phyloP scores from a whole-genome alignment of 2,329 filamentous ascomycete genomes.

The Alternaria atra region DNA sequence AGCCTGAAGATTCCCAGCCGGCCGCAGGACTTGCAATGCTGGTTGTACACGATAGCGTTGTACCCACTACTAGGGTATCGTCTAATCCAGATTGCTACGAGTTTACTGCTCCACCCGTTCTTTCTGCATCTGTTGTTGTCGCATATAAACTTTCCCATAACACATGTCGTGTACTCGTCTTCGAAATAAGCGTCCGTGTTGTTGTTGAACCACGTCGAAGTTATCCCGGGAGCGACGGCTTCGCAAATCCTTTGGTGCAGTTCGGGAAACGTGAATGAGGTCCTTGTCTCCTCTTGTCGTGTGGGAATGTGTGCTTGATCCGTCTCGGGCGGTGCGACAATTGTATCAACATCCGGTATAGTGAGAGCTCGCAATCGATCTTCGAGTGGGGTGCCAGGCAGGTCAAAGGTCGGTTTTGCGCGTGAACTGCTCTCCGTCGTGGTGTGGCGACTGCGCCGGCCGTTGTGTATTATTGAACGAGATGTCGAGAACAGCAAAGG shows the following conservation, averaged over 20 bases:
- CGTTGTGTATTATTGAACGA: background rate
- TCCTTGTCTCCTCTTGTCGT: conserved; percentile 1
- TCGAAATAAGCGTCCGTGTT: conserved; percentile 5
- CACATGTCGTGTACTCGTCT: conserved; percentile 15
- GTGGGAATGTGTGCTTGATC: background rate
- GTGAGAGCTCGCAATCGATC: background rate
- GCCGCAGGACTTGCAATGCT: conserved; percentile 28
- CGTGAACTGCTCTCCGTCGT: background rate
- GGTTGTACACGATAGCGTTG: conserved; percentile 30
- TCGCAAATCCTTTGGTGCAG: conserved; percentile 7
- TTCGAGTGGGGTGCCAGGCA: background rate
- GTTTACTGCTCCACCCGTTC: conserved; percentile 20
- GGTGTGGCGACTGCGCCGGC: background rate
- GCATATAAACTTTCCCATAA: conserved; percentile 31
- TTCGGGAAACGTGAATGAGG: conserved; percentile 11
- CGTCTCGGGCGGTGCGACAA: background rate
- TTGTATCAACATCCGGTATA: background rate
- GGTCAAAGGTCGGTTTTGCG: background rate
- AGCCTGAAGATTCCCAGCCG: conserved; percentile 23
- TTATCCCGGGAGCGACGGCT: conserved; percentile 3
- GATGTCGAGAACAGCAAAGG: background rate
- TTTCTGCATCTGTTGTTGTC: conserved; percentile 20
- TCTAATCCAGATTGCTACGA: conserved; percentile 23
- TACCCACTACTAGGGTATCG: conserved; percentile 27
- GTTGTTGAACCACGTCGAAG: conserved; percentile 12